phyloP scores from a whole-genome alignment of 306 rosid genomes.

The Rosa rugosa region DNA sequence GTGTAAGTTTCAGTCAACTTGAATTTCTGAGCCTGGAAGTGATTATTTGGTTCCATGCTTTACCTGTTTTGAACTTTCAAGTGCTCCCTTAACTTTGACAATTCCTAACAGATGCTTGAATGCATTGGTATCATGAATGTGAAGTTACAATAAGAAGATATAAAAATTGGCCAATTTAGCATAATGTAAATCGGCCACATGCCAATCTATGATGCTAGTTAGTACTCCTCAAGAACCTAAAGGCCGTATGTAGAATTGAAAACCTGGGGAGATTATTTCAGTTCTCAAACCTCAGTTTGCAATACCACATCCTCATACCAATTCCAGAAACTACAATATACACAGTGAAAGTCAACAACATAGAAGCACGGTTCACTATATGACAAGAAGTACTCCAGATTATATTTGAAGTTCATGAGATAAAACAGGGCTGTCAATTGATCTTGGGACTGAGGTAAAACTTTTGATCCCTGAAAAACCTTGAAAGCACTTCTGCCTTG shows the following conservation, averaged over 20 bases:
- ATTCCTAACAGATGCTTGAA: background rate
- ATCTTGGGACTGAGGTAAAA: conserved; percentile 70
- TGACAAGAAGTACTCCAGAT: background rate
- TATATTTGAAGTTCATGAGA: background rate
- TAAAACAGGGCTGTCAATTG: conserved; percentile 30
- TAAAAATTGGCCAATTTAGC: too few relatives aligned
- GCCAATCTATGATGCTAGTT: too few relatives aligned
- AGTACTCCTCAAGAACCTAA: background rate
- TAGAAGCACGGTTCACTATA: background rate
- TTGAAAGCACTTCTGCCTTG: conserved; percentile 64
- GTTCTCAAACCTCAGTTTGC: background rate
- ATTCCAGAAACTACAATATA: background rate
- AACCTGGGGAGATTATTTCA: too few relatives aligned
- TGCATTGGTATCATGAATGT: too few relatives aligned
- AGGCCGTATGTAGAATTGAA: background rate
- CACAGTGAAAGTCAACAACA: background rate
- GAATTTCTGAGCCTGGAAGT: background rate
- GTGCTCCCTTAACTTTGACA: background rate
- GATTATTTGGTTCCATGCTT: background rate
- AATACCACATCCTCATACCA: background rate
- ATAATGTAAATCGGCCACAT: too few relatives aligned
- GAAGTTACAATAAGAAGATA: too few relatives aligned
- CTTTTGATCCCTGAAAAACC: conserved; percentile 76
- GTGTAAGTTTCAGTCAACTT: background rate
- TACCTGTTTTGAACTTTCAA: background rate